These are phyloP conservation scores for Globisporangium rhizosaccharum DNA, from an alignment of 352 stramenopile species.

Conservation along the genomic window DNA sequence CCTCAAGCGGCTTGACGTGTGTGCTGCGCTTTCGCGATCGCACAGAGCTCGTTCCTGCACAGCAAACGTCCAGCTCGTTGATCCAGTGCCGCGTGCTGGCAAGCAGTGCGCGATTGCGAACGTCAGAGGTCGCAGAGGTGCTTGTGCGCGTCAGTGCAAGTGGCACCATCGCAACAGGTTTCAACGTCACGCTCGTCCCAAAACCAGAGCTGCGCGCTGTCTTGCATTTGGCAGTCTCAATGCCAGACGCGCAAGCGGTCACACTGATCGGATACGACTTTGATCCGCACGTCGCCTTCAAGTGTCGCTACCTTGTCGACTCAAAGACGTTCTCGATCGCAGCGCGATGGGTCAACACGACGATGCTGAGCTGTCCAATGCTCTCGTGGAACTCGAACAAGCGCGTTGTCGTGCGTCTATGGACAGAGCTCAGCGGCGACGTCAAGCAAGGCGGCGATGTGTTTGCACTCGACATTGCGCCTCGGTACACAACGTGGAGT, in stretches of 20 bases:
- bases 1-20: slow-evolving; percentile 16
- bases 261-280: slow-evolving; percentile 38
- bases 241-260: slow-evolving; percentile 6
- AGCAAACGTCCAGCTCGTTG: slow-evolving; percentile 18
- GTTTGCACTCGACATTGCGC: slow-evolving; percentile 5
- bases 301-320: slow-evolving; percentile 33
- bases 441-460: slow-evolving; percentile 2
- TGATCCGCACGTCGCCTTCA: slow-evolving; percentile 18
- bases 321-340: slow-evolving; percentile 15
- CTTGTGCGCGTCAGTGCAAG: slow-evolving; percentile 16
- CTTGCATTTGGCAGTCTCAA: not conserved
- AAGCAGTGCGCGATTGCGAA: not conserved
- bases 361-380: slow-evolving; percentile 24
- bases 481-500: slow-evolving; percentile 13
- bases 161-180: slow-evolving; percentile 20
- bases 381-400: slow-evolving; percentile 14
- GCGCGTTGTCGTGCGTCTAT: slow-evolving; percentile 22
- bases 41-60: slow-evolving; percentile 10
- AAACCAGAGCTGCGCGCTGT: slow-evolving; percentile 22
- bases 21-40: slow-evolving; percentile 18
- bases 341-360: slow-evolving; percentile 31
- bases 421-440: slow-evolving; percentile 15
- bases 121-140: slow-evolving; percentile 12
- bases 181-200: slow-evolving; percentile 33
- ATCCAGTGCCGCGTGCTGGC: slow-evolving; percentile 15